These are phyloP conservation scores for Tubosaeta sp. DNA, from an alignment of 768 basidiomycete species.

Conservation along the genomic window DNA sequence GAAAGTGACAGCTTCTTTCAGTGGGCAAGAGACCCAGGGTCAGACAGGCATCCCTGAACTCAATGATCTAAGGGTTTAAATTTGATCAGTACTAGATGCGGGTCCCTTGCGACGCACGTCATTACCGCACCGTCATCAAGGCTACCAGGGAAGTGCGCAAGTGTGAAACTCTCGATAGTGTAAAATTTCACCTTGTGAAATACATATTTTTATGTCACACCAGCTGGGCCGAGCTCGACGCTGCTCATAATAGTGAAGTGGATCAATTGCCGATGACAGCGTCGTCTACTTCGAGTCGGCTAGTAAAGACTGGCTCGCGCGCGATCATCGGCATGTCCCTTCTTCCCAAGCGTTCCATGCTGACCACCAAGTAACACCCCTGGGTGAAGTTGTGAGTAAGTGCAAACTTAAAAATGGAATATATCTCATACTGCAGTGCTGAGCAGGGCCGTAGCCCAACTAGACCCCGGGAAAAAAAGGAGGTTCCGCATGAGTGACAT, in stretches of 20 bases:
- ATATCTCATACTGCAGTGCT: slow-evolving; percentile 11
- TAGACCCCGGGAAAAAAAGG: background rate
- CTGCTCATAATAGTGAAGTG: background rate
- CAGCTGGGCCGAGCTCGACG: background rate
- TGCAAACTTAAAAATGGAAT: background rate
- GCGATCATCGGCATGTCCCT: background rate
- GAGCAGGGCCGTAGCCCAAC: slow-evolving; percentile 12
- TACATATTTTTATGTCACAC: too few species aligned
- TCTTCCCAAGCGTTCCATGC: slow-evolving; percentile 21
- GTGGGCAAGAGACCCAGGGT: too few species aligned
- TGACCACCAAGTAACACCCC: slow-evolving; percentile 25
- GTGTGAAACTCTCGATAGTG: background rate
- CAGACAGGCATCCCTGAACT: too few species aligned
- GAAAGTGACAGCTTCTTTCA: too few species aligned
- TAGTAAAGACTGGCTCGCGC: slow-evolving; percentile 6
- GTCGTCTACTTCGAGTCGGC: background rate
- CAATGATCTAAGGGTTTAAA: too few species aligned
- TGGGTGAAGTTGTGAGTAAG: background rate
- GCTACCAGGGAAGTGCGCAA: too few species aligned
- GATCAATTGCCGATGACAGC: background rate
- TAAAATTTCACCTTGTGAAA: background rate
- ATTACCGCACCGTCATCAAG: too few species aligned
- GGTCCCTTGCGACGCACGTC: too few species aligned
- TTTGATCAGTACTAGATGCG: too few species aligned
- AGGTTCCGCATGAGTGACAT: background rate